Evolutionary conservation across 257 asterid genomes (phyloP).

Genomic region (Solanum phureja): DNA sequence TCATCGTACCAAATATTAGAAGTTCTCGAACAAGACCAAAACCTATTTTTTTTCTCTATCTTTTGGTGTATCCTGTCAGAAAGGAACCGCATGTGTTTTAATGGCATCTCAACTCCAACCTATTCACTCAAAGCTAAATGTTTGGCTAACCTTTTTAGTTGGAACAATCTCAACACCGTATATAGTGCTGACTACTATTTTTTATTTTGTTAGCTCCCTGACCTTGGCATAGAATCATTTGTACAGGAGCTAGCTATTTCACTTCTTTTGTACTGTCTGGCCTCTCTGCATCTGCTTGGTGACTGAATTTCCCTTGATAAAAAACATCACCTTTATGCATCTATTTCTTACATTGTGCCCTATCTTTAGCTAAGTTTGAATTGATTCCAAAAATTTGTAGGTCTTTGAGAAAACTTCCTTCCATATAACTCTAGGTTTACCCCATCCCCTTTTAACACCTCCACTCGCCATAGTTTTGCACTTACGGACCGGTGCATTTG

Average conservation of each 20-base stretch:
- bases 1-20: neutral
- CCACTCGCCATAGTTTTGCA: neutral
- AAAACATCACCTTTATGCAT: neutral
- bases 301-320: neutral
- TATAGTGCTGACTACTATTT: neutral
- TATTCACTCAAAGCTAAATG: neutral
- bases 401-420: neutral
- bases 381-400: neutral
- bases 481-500: neutral
- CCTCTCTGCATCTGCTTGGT: neutral
- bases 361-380: neutral
- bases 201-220: neutral
- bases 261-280: neutral
- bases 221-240: neutral
- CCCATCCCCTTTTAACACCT: neutral
- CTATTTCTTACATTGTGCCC: neutral
- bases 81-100: neutral
- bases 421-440: neutral
- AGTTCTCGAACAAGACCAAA: neutral
- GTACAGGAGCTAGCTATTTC: neutral
- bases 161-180: neutral
- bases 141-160: neutral
- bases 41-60: neutral
- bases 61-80: neutral
- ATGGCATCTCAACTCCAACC: neutral